Evolutionary conservation across 2,329 filamentous ascomycete species (phyloP).

Genomic region (Mollisia scopiformis): DNA sequence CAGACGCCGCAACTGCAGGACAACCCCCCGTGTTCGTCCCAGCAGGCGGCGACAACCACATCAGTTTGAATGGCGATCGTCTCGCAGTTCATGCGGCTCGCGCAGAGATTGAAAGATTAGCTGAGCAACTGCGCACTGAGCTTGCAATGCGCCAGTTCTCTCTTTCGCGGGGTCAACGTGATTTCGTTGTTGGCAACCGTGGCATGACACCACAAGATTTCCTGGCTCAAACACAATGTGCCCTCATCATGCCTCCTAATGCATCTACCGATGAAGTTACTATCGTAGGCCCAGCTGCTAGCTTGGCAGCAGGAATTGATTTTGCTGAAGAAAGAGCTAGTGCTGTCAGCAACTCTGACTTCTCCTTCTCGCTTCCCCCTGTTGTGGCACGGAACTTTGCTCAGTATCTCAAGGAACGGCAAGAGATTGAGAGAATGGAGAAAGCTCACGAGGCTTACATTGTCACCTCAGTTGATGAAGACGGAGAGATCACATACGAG

Average conservation of each 20-base stretch:
- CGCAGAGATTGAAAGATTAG: constrained; percentile 78
- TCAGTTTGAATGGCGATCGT: constrained; percentile 86
- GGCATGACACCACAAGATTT: constrained; percentile 84
- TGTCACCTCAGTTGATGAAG: constrained; percentile 72
- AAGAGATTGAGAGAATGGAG: constrained; percentile 83
- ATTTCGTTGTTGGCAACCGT: constrained; percentile 89
- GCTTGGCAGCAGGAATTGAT: constrained; percentile 75
- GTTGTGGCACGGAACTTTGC: constrained; percentile 82
- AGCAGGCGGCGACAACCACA: constrained; percentile 73
- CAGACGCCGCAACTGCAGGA: constrained; percentile 65
- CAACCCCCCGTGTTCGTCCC: constrained; percentile 72
- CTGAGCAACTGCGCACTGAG: constrained; percentile 73
- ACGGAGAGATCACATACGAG: constrained; percentile 80
- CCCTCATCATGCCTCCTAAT: constrained; percentile 76
- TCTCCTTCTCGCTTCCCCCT: constrained; percentile 81
- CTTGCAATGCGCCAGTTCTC: constrained; percentile 78
- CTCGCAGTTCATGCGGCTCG: constrained; percentile 78
- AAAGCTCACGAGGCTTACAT: constrained; percentile 82
- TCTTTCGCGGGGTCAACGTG: constrained; percentile 85
- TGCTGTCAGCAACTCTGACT: constrained; percentile 80
- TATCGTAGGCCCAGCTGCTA: constrained; percentile 77
- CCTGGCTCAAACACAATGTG: constrained; percentile 86
- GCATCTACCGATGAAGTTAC: constrained; percentile 82
- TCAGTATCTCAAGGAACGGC: constrained; percentile 81
- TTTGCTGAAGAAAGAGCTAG: constrained; percentile 87